phyloP scores from a whole-genome alignment of 768 basidiomycete genomes.

The Polyporus arcularius region DNA sequence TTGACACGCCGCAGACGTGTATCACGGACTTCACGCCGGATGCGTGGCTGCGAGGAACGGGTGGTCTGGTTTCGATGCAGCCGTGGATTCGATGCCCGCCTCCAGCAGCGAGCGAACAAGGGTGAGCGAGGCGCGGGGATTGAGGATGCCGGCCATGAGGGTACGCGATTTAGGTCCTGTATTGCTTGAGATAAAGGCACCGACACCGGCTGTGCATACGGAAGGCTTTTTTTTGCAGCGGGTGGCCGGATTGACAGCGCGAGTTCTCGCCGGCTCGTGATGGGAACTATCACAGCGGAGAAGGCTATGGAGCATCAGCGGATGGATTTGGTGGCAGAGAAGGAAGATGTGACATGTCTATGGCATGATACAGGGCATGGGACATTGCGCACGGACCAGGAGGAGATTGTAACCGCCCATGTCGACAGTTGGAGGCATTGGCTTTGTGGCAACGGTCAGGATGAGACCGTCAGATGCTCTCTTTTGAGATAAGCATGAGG shows the following conservation, averaged over 20 bases:
- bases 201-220: not conserved
- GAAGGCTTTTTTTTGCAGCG: not conserved
- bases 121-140: not conserved
- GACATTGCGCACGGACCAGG: not conserved
- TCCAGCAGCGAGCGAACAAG: not conserved
- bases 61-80: not conserved
- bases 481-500: conserved; percentile 22
- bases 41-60: not conserved
- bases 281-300: conserved; percentile 15
- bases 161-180: not conserved
- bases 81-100: not conserved
- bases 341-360: conserved; percentile 14
- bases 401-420: not conserved
- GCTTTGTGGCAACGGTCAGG: not conserved
- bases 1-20: conserved; percentile 9
- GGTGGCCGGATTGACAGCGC: conserved; percentile 12
- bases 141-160: not conserved
- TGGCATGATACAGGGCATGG: conserved; percentile 7
- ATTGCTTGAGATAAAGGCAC: not conserved
- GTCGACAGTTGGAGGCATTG: not conserved
- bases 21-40: conserved; percentile 1
- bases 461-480: conserved; percentile 7
- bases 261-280: conserved; percentile 1
- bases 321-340: conserved; percentile 10
- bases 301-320: conserved; percentile 13